These are phyloP conservation scores for Cercophora scortea DNA, from an alignment of 495 filamentous ascomycete genomes.

Conservation along the genomic window DNA sequence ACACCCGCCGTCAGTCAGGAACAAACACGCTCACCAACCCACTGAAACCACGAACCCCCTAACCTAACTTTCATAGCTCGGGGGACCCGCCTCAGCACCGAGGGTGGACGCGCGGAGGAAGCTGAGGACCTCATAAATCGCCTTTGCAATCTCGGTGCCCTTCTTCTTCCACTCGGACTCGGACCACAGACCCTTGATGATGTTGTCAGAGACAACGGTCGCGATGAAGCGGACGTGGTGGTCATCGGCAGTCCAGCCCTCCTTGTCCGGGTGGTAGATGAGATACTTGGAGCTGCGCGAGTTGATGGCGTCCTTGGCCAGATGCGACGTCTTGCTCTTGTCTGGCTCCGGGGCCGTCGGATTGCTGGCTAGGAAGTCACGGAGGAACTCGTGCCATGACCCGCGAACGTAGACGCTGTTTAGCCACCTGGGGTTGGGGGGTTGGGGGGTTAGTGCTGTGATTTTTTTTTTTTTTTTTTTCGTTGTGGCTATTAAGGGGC, in stretches of 20 bases:
- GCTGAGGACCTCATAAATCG: conserved; percentile 22
- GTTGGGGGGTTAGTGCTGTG: background rate
- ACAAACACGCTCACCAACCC: too few species aligned
- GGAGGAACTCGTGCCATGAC: conserved; percentile 21
- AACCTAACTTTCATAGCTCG: conserved; percentile 9
- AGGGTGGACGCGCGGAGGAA: conserved; percentile 13
- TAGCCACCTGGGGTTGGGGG: conserved; percentile 12
- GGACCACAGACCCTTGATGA: conserved; percentile 19
- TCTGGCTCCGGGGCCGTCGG: conserved; percentile 16
- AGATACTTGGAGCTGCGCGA: conserved; percentile 14
- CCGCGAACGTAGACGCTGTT: conserved; percentile 18
- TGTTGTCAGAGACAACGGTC: conserved; percentile 19
- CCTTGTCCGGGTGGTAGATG: conserved; percentile 22
- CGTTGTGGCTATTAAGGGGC: too few species aligned
- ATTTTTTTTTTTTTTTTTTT: too few species aligned
- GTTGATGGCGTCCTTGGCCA: conserved; percentile 19
- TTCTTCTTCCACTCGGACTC: conserved; percentile 19
- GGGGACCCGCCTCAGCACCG: conserved; percentile 3
- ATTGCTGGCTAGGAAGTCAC: conserved; percentile 17
- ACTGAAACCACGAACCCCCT: too few species aligned
- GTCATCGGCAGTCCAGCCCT: conserved; percentile 20
- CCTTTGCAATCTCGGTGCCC: conserved; percentile 13
- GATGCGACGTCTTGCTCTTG: conserved; percentile 15
- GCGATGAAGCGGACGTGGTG: conserved; percentile 25
- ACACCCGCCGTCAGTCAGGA: too few species aligned